phyloP scores from a whole-genome alignment of 2,329 filamentous ascomycete species.

The Colletotrichum eremochloae region DNA sequence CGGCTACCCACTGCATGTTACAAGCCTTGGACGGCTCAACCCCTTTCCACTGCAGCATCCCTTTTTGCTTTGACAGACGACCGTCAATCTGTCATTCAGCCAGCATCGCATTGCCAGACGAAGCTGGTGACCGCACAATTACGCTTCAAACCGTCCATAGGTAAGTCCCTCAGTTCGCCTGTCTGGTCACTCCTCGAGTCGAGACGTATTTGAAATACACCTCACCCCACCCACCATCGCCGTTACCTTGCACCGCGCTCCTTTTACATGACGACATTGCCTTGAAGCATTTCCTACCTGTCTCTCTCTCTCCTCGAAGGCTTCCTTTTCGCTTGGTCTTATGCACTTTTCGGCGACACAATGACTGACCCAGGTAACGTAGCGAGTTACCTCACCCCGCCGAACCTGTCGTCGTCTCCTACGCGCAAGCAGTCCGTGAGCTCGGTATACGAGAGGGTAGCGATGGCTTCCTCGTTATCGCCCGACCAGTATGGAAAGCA shows the following conservation, averaged over 20 bases:
- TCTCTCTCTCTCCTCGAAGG: slow-evolving; percentile 2
- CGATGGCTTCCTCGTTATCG: slow-evolving; percentile 64
- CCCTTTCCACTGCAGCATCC: slow-evolving; percentile 23
- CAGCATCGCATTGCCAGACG: slow-evolving; percentile 34
- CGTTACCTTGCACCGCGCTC: not conserved
- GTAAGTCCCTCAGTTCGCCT: slow-evolving; percentile 25
- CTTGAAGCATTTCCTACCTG: not conserved
- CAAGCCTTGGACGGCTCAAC: slow-evolving; percentile 31
- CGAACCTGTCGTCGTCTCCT: slow-evolving; percentile 50
- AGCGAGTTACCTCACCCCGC: slow-evolving; percentile 55
- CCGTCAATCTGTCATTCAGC: not conserved
- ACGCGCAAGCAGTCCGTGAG: slow-evolving; percentile 50
- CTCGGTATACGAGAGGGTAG: slow-evolving; percentile 50
- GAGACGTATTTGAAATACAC: slow-evolving; percentile 31
- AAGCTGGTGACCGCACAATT: slow-evolving; percentile 30
- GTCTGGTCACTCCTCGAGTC: slow-evolving; percentile 1
- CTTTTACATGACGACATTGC: slow-evolving; percentile 23
- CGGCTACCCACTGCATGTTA: slow-evolving; percentile 27
- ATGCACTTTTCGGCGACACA: slow-evolving; percentile 17
- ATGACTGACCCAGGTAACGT: slow-evolving; percentile 53
- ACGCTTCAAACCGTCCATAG: slow-evolving; percentile 27
- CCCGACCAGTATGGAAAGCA: slow-evolving; percentile 52
- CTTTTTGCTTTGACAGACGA: slow-evolving; percentile 33
- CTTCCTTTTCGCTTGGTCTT: not conserved
- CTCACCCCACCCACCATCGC: not conserved